Base-by-base conservation (phyloP, 768 basidiomycete species). In the Termitomyces sp. region DNA sequence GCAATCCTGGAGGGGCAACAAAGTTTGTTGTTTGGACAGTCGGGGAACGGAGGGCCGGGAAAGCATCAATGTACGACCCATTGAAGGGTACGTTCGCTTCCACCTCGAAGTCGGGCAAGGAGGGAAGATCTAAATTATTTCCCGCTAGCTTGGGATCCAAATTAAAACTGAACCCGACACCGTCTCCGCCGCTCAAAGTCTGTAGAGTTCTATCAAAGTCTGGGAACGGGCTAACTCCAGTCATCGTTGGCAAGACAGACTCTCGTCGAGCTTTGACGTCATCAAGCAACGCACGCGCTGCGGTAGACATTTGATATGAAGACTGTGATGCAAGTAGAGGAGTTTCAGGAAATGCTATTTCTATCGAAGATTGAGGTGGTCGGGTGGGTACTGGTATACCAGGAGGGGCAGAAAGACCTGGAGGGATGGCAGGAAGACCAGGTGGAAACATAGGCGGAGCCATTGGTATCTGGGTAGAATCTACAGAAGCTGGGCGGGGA, bases 141-240 rank as follows among this genome's bases (percentile, higher is more conserved):
- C 71, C 79, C 6, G 84, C 88, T 28, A 92, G 74, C 63, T 86
- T 90, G 28, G 88, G 88, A 69, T 92, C 92, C 45, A 94, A 74
- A 70, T 86, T 93, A 74, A 95, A 94, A 68, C 87, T 92, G 74
- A 94, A 94, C 9, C 88, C 84, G 33, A 83, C 82, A 32, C 73
- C 80, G 62, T 87, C 87, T 44, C 78, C 83, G 8, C 79, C 81
- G 52, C 81, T 83, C 44, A 94, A 75, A 49, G 82, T 85, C 66
- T 88, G 84, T 46, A 94, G 75, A 20, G 90, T 92, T 32, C 90
- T 84, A 68, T 94, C 92, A 62, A 95, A 85, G 61, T 95, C 93
- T 10, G 93, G 94, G 80, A 95, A 95, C 11, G 90, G 83, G 68
- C 79, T 91, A 35, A 74, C 71, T 47, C 72, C 70, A 41, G 74